Percentiles rank a stretch among this genome's conserved stretches.
Evolutionary conservation across 2,329 filamentous ascomycete species (phyloP).

Genomic region (Ophiostoma perfectum): DNA sequence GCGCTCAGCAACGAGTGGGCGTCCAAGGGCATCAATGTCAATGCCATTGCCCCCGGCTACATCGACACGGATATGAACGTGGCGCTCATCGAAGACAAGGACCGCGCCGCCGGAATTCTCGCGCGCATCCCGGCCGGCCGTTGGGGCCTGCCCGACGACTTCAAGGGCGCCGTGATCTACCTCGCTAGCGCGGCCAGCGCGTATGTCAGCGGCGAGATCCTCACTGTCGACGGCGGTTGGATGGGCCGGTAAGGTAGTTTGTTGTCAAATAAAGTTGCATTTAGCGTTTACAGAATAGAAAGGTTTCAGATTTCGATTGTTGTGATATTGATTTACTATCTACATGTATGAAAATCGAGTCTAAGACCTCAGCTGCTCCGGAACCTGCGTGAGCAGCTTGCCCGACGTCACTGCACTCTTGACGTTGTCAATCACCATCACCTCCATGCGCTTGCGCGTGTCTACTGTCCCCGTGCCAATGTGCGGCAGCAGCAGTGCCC

Average conservation of each 20-base stretch:
- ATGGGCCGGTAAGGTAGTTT: slow-evolving; percentile 62
- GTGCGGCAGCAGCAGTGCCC: slow-evolving; percentile 60
- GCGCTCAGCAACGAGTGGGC: slow-evolving; percentile 84
- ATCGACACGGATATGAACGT: slow-evolving; percentile 93
- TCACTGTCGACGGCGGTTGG: slow-evolving; percentile 88
- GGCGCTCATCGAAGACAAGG: slow-evolving; percentile 68
- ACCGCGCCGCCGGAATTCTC: slow-evolving; percentile 66
- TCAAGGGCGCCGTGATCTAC: slow-evolving; percentile 76
- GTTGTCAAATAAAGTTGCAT: not conserved
- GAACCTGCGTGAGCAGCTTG: slow-evolving; percentile 10
- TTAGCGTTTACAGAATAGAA: not conserved
- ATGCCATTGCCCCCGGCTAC: slow-evolving; percentile 85
- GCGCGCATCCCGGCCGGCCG: slow-evolving; percentile 75
- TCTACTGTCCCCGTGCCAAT: slow-evolving; percentile 63
- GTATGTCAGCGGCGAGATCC: slow-evolving; percentile 75
- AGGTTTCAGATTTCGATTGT: not conserved
- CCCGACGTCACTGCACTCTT: slow-evolving; percentile 13
- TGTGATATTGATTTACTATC: too few relatives aligned
- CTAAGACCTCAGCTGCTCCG: not conserved
- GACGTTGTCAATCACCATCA: slow-evolving; percentile 19
- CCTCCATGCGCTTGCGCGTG: slow-evolving; percentile 18
- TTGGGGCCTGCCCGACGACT: slow-evolving; percentile 81
- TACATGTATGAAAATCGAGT: too few relatives aligned
- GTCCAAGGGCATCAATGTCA: slow-evolving; percentile 71
- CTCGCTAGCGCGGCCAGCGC: slow-evolving; percentile 69